Evolutionary conservation across 2,329 filamentous ascomycete genomes (phyloP), one percentile per base, ranked within the genome.

Genomic region (Phaeosphaeriaceae sp.): DNA sequence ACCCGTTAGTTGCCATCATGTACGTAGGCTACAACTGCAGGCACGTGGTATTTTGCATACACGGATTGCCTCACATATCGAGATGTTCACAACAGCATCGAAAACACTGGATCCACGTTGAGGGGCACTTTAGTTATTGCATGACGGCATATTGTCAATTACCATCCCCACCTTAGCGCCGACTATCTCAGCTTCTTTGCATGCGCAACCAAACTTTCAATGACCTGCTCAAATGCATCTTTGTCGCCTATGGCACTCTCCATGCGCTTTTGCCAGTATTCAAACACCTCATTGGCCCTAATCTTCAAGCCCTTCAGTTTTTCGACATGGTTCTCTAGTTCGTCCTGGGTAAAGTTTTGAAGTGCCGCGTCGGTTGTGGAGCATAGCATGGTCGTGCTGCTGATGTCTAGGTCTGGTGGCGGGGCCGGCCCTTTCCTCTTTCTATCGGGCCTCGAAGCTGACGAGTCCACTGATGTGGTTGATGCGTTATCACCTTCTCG

Each of bases 151-250:
- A 4, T 5, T 29, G 6, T 18, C 13, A 29, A 40, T 30, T 12
- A 29, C 29, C 17, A 30, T 37, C 16, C 18, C 26, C 9, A 29
- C 21, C 21, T 11, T 18, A 26, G 23, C 15, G 2, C 41, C n/a
- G 35, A 4, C 51, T 92, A 94, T 68, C 91, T 83, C 48, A 91
- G 86, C 76, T 92, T 90, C 71, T 91, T 83, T 41, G 91, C 91
- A 76, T 96, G 91, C 73, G 92, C 94, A 35, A 97, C 93, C 58
- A 97, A 74, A 72, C 96, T 97, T 76, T 96, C 93, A 81, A 97
- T 97, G 13, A 97, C 93, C 0, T 91, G 92, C 71, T 97, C 93
- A 71, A 97, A 94, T 2, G 92, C 90, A 70, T 97, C 93, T 61
- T 94, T 87, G 69, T 97, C 93, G 33, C 90, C 90, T 57, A 96